Evolutionary conservation across 2,329 filamentous ascomycete species (phyloP).

Genomic region (Fusarium falciforme): DNA sequence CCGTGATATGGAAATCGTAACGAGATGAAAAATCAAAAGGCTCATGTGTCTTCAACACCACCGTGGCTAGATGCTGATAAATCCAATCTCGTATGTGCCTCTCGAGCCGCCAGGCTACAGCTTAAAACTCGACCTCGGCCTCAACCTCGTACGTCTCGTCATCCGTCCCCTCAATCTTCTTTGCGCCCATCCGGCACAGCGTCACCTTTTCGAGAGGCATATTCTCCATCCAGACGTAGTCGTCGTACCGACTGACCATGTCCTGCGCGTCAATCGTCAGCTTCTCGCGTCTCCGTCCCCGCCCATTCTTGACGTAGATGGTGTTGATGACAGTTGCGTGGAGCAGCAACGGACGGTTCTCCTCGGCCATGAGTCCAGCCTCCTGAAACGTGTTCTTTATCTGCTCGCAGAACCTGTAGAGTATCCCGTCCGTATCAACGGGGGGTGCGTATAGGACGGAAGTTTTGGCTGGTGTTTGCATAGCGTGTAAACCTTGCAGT

Average conservation of each 20-base stretch:
- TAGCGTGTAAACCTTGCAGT: slow-evolving; percentile 68
- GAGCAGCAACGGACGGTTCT: slow-evolving; percentile 74
- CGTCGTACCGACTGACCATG: slow-evolving; percentile 69
- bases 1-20: neutral
- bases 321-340: slow-evolving; percentile 92
- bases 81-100: neutral
- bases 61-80: neutral
- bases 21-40: neutral
- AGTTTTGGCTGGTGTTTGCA: slow-evolving; percentile 67
- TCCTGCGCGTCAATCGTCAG: slow-evolving; percentile 65
- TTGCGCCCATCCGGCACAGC: slow-evolving; percentile 90
- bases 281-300: slow-evolving; percentile 48
- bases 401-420: slow-evolving; percentile 69
- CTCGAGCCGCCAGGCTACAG: slow-evolving; percentile 17
- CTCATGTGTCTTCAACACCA: slow-evolving; percentile 4
- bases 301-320: slow-evolving; percentile 70
- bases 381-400: slow-evolving; percentile 66
- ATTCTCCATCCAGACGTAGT: slow-evolving; percentile 77
- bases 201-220: slow-evolving; percentile 77
- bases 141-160: slow-evolving; percentile 66
- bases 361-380: slow-evolving; percentile 66
- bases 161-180: slow-evolving; percentile 66
- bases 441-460: slow-evolving; percentile 76
- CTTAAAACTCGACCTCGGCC: slow-evolving; percentile 58
- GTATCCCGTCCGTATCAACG: slow-evolving; percentile 59